Conservation (phyloP, 140 eudicot genomes). For the Flaveria floridana region DNA sequence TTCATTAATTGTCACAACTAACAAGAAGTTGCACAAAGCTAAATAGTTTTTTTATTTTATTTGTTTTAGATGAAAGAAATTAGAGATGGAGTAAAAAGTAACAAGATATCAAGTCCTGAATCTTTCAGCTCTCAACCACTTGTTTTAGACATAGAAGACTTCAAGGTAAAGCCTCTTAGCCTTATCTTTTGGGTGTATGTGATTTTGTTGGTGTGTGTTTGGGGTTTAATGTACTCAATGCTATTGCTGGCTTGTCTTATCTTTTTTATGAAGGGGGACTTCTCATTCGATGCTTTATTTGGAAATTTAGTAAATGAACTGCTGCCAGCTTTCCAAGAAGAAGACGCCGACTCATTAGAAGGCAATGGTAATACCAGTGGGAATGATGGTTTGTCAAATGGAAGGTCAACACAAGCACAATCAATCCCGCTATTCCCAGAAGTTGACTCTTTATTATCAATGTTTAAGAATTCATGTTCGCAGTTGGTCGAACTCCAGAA, state of each 20-base stretch:
- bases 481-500: slow-evolving; percentile 80
- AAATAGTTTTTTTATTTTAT: slow-evolving; percentile 8
- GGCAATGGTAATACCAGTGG: slow-evolving; percentile 50
- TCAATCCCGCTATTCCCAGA: slow-evolving; percentile 83
- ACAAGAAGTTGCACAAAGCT: slow-evolving; percentile 25
- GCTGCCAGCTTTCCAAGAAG: slow-evolving; percentile 84
- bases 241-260: slow-evolving; percentile 26
- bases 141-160: slow-evolving; percentile 80
- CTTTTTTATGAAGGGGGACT: slow-evolving; percentile 65
- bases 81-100: slow-evolving; percentile 47
- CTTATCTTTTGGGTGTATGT: slow-evolving; percentile 15
- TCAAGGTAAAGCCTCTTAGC: slow-evolving; percentile 61
- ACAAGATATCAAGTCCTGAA: slow-evolving; percentile 43
- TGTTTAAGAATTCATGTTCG: slow-evolving; percentile 78
- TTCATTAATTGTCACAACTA: neutral
- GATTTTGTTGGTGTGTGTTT: slow-evolving; percentile 5
- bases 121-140: slow-evolving; percentile 60
- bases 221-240: slow-evolving; percentile 15
- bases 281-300: slow-evolving; percentile 87
- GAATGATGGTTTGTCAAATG: slow-evolving; percentile 62
- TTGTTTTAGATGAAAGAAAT: slow-evolving; percentile 68
- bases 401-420: slow-evolving; percentile 56
- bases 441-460: slow-evolving; percentile 68
- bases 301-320: slow-evolving; percentile 86
- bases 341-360: slow-evolving; percentile 66